phyloP scores from a whole-genome alignment of 805 yeast species.

The Torulaspora microellipsoides region DNA sequence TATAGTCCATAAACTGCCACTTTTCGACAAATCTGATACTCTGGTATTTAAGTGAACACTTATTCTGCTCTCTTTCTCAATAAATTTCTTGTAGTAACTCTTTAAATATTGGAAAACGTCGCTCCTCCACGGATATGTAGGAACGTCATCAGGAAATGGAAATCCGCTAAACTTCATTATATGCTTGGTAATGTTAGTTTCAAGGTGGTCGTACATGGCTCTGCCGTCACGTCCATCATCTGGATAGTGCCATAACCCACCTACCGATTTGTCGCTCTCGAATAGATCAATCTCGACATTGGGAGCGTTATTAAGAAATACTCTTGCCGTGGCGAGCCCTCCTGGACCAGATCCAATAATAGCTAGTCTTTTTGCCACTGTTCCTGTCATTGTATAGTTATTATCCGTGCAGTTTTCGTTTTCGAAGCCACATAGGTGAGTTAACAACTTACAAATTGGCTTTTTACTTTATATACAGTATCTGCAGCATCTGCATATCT shows the following conservation, averaged over 20 bases:
- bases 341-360: constrained; percentile 78
- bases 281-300: constrained; percentile 50
- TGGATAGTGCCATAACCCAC: constrained; percentile 75
- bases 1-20: constrained; percentile 16
- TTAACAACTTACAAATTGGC: too few species aligned
- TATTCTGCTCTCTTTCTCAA: constrained; percentile 27
- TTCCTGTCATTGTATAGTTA: constrained; percentile 5
- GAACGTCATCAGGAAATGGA: constrained; percentile 45
- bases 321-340: constrained; percentile 63
- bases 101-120: constrained; percentile 61
- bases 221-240: constrained; percentile 23
- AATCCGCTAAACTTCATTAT: constrained; percentile 61
- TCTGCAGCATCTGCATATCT: too few species aligned
- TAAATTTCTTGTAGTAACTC: constrained; percentile 41
- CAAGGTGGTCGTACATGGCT: constrained; percentile 60
- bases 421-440: too few species aligned
- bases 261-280: constrained; percentile 56
- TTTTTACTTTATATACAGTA: too few species aligned
- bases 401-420: too few species aligned
- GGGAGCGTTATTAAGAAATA: constrained; percentile 49
- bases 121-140: constrained; percentile 53
- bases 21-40: constrained; percentile 20
- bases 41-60: constrained; percentile 27
- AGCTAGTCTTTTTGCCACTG: constrained; percentile 41
- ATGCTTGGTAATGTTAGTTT: constrained; percentile 61